Percentiles rank a stretch among this genome's conserved stretches.
Evolutionary conservation across 305 asterid genomes (phyloP).

Genomic region (Rubia occidens): DNA sequence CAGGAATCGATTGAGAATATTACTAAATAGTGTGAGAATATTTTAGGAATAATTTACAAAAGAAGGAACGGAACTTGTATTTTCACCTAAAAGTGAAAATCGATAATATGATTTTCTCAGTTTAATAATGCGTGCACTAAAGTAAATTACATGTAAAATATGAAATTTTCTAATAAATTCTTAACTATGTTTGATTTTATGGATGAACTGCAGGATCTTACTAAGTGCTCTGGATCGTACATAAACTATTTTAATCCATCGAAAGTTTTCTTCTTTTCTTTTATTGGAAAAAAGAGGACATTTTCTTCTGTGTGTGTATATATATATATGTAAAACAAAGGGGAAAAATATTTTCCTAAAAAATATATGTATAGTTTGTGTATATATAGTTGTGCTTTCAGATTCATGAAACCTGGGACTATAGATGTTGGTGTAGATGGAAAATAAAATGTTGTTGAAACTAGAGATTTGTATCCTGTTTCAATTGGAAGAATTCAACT

Average conservation of each 20-base stretch:
- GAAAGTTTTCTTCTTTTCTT: background rate
- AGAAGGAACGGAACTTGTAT: too few relatives aligned
- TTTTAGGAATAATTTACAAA: too few relatives aligned
- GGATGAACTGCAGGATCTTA: conserved; percentile 36
- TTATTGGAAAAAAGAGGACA: background rate
- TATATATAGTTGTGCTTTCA: background rate
- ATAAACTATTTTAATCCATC: background rate
- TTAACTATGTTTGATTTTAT: background rate
- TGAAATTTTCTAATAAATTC: background rate
- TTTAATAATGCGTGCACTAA: too few relatives aligned
- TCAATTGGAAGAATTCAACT: background rate
- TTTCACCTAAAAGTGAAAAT: too few relatives aligned
- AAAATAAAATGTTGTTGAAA: background rate
- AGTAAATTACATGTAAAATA: too few relatives aligned
- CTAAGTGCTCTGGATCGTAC: conserved; percentile 54
- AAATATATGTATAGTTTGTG: background rate
- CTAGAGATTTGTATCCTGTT: conserved; percentile 7
- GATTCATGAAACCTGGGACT: background rate
- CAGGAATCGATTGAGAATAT: too few relatives aligned
- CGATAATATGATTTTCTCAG: too few relatives aligned
- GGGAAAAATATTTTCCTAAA: background rate
- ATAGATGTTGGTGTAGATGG: background rate
- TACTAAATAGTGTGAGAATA: too few relatives aligned
- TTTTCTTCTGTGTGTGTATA: conserved; percentile 1
- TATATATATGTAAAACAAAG: too few relatives aligned